Base-by-base conservation (phyloP, 2,329 filamentous ascomycete species). In the Xylariaceae sp. region DNA sequence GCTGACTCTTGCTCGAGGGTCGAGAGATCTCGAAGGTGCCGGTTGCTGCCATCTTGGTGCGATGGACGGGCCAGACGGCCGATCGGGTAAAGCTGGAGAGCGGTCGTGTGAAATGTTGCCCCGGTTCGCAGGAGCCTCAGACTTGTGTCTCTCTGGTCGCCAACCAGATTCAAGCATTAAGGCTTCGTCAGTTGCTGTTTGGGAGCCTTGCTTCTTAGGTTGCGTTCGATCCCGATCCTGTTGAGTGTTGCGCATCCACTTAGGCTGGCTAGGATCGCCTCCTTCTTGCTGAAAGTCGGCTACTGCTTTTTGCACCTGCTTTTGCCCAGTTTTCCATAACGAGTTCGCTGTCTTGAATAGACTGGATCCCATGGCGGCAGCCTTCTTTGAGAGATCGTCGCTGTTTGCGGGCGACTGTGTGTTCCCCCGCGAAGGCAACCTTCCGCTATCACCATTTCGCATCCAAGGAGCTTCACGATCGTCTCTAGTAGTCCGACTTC, bases 291-390 rank as follows among this genome's bases (percentile, higher is more conserved):
- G 77, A 43, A 97, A 85, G 12, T 98, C 92, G 7, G 88, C 81
- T 23, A 97, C 85, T 4, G 88, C 90, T 62, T 92, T 88, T 55
- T 94, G 88, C 41, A 97, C 77, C 59, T 87, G 89, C 64, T 95
- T 98, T 57, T 89, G 87, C 0, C 90, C 82, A 3, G 85, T 86
- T 59, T 95, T 98, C 92, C 92, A 98, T 1, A 97, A 66, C 1
- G 87, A 90, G 50, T 94, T 94, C 2, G 92, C 92, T 3, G 89
- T 92, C 61, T 98, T 98, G 61, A 97, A 81, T 9, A 98, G 64
- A 46, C 76, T 94, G 31, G 69, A 87, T 1, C 92, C 86, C 56
- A 97, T 73, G 23, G 89, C 84, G 5, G 87, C 80, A 2, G 90
- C 90, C 30, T 83, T 75, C 55, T 90, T 88, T 12, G 86, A 71